Percentiles rank a stretch among this genome's conserved stretches.
These are phyloP conservation scores for Phaeophleospora eucalypticola DNA, from an alignment of 2,329 filamentous ascomycete species.

Conservation along the genomic window DNA sequence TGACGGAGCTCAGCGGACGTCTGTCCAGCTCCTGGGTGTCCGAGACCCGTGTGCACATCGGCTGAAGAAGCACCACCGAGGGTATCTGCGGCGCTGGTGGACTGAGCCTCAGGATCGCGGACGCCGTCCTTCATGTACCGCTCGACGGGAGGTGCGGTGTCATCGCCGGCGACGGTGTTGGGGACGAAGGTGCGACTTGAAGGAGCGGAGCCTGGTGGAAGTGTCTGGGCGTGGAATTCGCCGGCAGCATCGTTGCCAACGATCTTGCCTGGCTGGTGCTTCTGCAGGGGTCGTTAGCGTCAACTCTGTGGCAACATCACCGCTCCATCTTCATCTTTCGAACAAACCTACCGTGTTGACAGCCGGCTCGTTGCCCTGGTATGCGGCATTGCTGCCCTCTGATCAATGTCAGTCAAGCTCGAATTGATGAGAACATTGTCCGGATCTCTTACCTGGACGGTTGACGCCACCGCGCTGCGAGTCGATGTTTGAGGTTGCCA, in stretches of 20 bases:
- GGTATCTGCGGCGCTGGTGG: conserved; percentile 44
- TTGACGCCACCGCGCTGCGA: not conserved
- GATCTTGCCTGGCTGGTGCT: conserved; percentile 63
- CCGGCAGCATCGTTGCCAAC: conserved; percentile 56
- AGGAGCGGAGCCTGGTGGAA: conserved; percentile 62
- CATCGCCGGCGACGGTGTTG: conserved; percentile 37
- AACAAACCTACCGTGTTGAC: not conserved
- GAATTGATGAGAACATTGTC: conserved; percentile 52
- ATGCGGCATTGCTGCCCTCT: conserved; percentile 38
- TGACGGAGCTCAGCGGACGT: conserved; percentile 46
- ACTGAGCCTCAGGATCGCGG: conserved; percentile 37
- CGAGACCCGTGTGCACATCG: conserved; percentile 52
- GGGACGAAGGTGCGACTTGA: conserved; percentile 42
- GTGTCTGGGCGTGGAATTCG: conserved; percentile 60
- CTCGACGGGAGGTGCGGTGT: conserved; percentile 32
- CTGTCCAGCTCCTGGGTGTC: conserved; percentile 50
- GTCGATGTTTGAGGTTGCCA: not conserved
- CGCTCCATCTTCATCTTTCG: not conserved
- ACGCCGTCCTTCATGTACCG: conserved; percentile 37
- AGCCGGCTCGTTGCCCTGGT: not conserved
- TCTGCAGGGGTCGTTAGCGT: conserved; percentile 1
- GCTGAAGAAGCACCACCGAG: conserved; percentile 50
- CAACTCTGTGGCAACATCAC: not conserved
- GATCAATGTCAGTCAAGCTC: conserved; percentile 47
- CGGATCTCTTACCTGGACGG: conserved; percentile 30